Percentiles rank a stretch among this genome's conserved stretches.
Evolutionary conservation across 495 filamentous ascomycete species (phyloP).

Genomic region (Penicillium pulvis): DNA sequence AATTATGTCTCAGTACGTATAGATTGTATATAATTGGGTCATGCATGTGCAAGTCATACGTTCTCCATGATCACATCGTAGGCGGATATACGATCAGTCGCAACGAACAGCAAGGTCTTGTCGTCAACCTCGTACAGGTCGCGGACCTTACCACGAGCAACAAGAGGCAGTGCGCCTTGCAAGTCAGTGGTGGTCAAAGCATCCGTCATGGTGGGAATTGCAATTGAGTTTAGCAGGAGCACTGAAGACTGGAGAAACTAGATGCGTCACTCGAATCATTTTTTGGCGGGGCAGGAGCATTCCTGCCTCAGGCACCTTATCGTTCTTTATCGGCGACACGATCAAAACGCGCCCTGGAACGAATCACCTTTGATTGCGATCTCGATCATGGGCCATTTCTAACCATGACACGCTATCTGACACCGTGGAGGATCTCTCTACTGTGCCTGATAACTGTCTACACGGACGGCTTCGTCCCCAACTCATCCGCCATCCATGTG

Average conservation of each 20-base stretch:
- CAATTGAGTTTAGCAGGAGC: constrained; percentile 14
- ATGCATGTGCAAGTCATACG: constrained; percentile 37
- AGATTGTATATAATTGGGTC: neutral
- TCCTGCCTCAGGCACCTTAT: constrained; percentile 29
- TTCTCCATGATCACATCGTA: constrained; percentile 93
- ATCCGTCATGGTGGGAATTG: constrained; percentile 39
- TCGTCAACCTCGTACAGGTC: constrained; percentile 78
- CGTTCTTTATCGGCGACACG: constrained; percentile 16
- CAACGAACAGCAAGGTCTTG: constrained; percentile 80
- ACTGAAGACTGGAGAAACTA: constrained; percentile 7
- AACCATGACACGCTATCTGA: constrained; percentile 77
- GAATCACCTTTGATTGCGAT: constrained; percentile 1
- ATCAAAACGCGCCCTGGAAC: constrained; percentile 17
- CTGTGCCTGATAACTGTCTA: constrained; percentile 82
- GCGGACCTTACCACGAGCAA: constrained; percentile 77
- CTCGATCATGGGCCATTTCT: constrained; percentile 20
- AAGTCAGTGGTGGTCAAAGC: constrained; percentile 57
- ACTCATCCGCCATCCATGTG: constrained; percentile 73
- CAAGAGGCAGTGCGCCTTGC: constrained; percentile 51
- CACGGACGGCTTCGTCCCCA: constrained; percentile 71
- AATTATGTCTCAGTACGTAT: constrained; percentile 4
- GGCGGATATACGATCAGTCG: constrained; percentile 90
- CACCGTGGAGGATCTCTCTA: constrained; percentile 81
- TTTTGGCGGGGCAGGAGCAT: constrained; percentile 27
- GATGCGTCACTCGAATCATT: constrained; percentile 26